phyloP scores from a whole-genome alignment of 106 monocot genomes.

The Dendrobium huoshanense region DNA sequence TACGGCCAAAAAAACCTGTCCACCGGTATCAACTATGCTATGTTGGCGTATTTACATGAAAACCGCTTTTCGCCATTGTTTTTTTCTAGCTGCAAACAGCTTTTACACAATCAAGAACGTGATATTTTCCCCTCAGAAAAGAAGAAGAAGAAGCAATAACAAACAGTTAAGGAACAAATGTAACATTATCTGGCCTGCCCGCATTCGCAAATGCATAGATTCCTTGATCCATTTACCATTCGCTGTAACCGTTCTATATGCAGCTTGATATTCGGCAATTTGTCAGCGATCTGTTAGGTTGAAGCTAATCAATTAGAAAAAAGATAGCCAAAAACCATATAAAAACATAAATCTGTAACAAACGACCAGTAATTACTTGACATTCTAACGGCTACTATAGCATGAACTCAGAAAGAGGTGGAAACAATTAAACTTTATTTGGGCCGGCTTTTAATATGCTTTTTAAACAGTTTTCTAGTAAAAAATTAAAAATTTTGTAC shows the following conservation, averaged over 20 bases:
- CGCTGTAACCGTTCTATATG: conserved; percentile 61
- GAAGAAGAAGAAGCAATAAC: no score
- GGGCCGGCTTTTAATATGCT: no score
- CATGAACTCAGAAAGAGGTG: neutral
- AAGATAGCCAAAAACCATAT: neutral
- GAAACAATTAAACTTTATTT: no score
- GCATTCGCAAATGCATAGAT: conserved; percentile 71
- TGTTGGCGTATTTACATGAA: no score
- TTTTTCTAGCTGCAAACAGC: no score
- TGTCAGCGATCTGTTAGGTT: conserved; percentile 63
- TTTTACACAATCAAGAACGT: neutral
- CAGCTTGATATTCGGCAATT: conserved; percentile 68
- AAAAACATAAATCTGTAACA: neutral
- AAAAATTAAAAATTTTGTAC: no score
- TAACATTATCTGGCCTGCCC: conserved; percentile 30
- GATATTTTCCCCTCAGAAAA: no score
- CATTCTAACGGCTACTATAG: neutral
- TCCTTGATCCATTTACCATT: conserved; percentile 68
- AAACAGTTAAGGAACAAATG: neutral
- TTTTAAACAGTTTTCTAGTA: no score
- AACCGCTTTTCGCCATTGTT: no score
- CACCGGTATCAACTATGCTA: no score
- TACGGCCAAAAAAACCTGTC: no score
- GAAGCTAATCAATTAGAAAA: neutral
- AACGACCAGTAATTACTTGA: neutral